phyloP scores from a whole-genome alignment of 306 rosid species.

The Vachellia collinsii region DNA sequence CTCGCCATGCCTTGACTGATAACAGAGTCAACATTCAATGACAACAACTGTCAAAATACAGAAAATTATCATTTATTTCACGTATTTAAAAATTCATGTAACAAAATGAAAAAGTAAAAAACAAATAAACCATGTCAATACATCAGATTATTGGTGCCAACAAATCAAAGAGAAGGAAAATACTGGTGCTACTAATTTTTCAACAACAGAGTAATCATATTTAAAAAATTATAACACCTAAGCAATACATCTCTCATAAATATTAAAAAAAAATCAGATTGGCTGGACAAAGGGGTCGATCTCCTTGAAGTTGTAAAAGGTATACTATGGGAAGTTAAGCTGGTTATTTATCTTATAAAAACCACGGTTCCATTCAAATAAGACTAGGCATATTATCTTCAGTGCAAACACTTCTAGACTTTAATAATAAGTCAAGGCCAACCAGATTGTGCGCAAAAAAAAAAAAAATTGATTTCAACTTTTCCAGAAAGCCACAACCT shows the following conservation, averaged over 20 bases:
- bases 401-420: not conserved
- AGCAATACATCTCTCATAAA: not conserved
- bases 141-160: not conserved
- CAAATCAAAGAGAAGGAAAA: slow-evolving; percentile 7
- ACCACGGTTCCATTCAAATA: not conserved
- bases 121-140: not conserved
- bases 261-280: not conserved
- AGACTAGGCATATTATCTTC: not conserved
- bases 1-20: slow-evolving; percentile 66
- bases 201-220: not conserved
- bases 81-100: not conserved
- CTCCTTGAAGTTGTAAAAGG: not conserved
- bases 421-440: not conserved
- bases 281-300: not conserved
- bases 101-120: not conserved
- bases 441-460: not conserved
- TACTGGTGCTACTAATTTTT: not conserved
- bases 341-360: not conserved
- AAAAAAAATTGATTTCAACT: not conserved
- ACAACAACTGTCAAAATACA: slow-evolving; percentile 63
- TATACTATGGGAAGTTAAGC: not conserved
- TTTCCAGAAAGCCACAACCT: not conserved
- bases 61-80: slow-evolving; percentile 16
- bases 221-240: not conserved
- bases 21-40: slow-evolving; percentile 63